phyloP scores from a whole-genome alignment of 768 basidiomycete species.

The Russula compacta region DNA sequence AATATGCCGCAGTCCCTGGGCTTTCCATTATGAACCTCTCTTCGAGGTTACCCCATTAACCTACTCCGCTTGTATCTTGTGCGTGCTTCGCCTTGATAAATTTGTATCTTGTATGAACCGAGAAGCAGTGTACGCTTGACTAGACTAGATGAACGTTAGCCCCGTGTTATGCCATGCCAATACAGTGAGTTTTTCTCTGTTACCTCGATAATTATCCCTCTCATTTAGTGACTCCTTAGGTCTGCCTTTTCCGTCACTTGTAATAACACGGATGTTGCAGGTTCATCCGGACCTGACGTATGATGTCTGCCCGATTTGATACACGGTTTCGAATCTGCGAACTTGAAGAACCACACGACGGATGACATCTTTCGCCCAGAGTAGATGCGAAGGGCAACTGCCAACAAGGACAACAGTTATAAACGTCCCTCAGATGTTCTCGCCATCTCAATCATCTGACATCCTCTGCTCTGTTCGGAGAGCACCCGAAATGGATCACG shows the following conservation, averaged over 20 bases:
- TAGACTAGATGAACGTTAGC: slow-evolving; percentile 2
- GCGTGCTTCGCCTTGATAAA: background rate
- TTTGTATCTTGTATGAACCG: background rate
- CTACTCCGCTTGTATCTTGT: background rate
- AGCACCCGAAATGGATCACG: slow-evolving; percentile 42
- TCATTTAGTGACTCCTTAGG: background rate
- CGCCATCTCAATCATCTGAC: slow-evolving; percentile 37
- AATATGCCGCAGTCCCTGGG: background rate
- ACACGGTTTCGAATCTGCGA: slow-evolving; percentile 37
- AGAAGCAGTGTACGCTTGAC: no score
- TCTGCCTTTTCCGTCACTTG: background rate
- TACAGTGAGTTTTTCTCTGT: slow-evolving; percentile 6
- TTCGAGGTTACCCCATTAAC: background rate
- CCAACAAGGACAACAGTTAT: background rate
- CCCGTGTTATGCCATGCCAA: slow-evolving; percentile 14
- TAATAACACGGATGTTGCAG: slow-evolving; percentile 37
- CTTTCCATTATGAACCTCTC: background rate
- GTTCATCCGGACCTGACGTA: slow-evolving; percentile 63
- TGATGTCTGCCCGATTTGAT: slow-evolving; percentile 64
- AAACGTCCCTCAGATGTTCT: slow-evolving; percentile 42
- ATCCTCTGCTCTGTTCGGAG: slow-evolving; percentile 55
- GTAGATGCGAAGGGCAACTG: slow-evolving; percentile 34
- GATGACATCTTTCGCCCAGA: slow-evolving; percentile 64
- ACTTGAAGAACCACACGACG: slow-evolving; percentile 48
- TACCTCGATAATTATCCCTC: background rate